These are phyloP conservation scores for Boletellus ananiceps DNA, from an alignment of 768 basidiomycete genomes.

Conservation along the genomic window DNA sequence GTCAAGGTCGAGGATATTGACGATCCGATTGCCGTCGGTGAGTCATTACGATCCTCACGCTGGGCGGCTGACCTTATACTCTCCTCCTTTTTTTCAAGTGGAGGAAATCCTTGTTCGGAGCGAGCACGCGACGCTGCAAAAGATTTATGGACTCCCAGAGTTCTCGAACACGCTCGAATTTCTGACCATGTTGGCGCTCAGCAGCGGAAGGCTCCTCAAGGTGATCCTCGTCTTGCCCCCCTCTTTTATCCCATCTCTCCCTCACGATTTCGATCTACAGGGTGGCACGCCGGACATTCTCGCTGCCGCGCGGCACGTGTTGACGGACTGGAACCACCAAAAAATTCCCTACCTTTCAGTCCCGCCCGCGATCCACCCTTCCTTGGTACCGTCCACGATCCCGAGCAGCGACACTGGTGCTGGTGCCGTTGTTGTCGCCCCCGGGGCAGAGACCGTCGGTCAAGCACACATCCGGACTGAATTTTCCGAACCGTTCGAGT, in stretches of 20 bases:
- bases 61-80: not conserved
- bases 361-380: constrained; percentile 77
- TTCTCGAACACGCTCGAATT: constrained; percentile 75
- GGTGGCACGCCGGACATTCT: constrained; percentile 90
- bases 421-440: constrained; percentile 39
- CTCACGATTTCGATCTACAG: too few relatives aligned
- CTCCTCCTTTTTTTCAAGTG: constrained; percentile 41
- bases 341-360: constrained; percentile 87
- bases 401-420: constrained; percentile 33
- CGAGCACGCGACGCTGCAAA: constrained; percentile 63
- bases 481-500: constrained; percentile 75
- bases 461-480: constrained; percentile 71
- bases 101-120: constrained; percentile 83
- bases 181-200: constrained; percentile 84
- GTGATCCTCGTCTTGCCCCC: constrained; percentile 31
- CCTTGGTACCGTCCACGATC: constrained; percentile 53
- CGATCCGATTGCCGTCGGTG: constrained; percentile 87
- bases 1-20: constrained; percentile 87
- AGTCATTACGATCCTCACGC: constrained; percentile 20
- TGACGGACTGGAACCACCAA: constrained; percentile 94
- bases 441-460: constrained; percentile 76
- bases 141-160: constrained; percentile 80
- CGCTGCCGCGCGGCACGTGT: constrained; percentile 72
- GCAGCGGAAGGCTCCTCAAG: constrained; percentile 79
- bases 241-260: too few relatives aligned